Evolutionary conservation across 2,329 filamentous ascomycete genomes (phyloP), one percentile per base, ranked within the genome.

Genomic region (Fusarium sterilihyphosum): DNA sequence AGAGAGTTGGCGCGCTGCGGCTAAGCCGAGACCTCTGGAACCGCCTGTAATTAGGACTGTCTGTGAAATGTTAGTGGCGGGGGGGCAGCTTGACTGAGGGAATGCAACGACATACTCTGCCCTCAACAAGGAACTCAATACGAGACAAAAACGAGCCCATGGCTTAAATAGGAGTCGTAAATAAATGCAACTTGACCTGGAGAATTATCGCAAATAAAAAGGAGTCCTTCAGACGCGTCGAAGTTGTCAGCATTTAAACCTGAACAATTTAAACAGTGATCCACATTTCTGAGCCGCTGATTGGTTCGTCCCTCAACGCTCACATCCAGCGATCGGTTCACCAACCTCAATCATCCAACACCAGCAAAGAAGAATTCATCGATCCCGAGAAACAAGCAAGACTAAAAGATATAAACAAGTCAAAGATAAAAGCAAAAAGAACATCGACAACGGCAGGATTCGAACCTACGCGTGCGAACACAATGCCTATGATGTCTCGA

Each of bases 381-480:
- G 3, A 11, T 37, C 12, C 8, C 7, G 8, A 35, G 22, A 24
- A 38, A 16, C 3, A 2, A 29, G 13, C 9, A 3, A 18, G 29
- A 7, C 4, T 10, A 18, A 31, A 46, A 31, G 20, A 22, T 8
- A 1, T 0, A 2, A 6, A 7, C 0, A 3, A 12, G 16, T 4
- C 3, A 2, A 17, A 33, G 9, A 10, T n/a, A 20, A n/a, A 44
- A 4, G 20, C 7, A 17, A 56, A 57, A 69, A 64, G 29, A 14
- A 8, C 16, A 46, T 35, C 67, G 57, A 69, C 67, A 69, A 69
- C 67, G 64, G 66, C 66, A 69, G 66, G 66, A 69, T 69, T 69
- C 66, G 66, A 69, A 69, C 66, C 66, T 69, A 69, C 66, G 66
- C 66, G 66, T 69, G 66, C 66, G 64, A 69, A 69, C 66, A 69